Percentiles rank a stretch among this genome's conserved stretches.
phyloP scores from a whole-genome alignment of 1,284 basidiomycete genomes.

The Heterobasidion annosum region DNA sequence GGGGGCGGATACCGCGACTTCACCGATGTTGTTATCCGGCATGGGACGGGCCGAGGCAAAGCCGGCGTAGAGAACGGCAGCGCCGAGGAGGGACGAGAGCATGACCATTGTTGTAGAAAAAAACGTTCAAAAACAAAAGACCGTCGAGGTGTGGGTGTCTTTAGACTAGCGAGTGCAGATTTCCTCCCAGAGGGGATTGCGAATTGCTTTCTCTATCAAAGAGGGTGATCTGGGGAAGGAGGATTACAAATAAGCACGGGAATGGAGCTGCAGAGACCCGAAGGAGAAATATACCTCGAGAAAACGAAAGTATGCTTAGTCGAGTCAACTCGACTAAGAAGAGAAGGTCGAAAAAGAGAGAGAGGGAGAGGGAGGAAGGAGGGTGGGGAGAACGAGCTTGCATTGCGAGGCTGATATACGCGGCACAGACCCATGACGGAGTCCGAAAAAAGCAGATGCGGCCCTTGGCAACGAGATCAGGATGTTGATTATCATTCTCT shows the following conservation, averaged over 20 bases:
- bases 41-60: constrained; percentile 39
- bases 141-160: constrained; percentile 36
- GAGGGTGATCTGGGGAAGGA: constrained; percentile 44
- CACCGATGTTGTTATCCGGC: constrained; percentile 33
- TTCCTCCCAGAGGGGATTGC: constrained; percentile 47
- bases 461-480: constrained; percentile 17
- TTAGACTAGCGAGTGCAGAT: constrained; percentile 24
- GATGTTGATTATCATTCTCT: background rate
- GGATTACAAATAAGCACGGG: constrained; percentile 7
- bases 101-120: constrained; percentile 41
- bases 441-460: constrained; percentile 4
- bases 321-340: constrained; percentile 57
- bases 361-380: constrained; percentile 22
- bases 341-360: constrained; percentile 28
- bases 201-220: constrained; percentile 56
- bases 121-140: constrained; percentile 22
- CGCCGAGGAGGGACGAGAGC: constrained; percentile 41
- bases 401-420: constrained; percentile 7
- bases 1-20: constrained; percentile 37
- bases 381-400: constrained; percentile 16
- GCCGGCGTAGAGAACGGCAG: constrained; percentile 42
- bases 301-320: constrained; percentile 40
- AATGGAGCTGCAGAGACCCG: background rate
- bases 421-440: constrained; percentile 10
- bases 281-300: constrained; percentile 31